Base-by-base conservation (phyloP, 257 asterid species). In the Eucommia ulmoides region DNA sequence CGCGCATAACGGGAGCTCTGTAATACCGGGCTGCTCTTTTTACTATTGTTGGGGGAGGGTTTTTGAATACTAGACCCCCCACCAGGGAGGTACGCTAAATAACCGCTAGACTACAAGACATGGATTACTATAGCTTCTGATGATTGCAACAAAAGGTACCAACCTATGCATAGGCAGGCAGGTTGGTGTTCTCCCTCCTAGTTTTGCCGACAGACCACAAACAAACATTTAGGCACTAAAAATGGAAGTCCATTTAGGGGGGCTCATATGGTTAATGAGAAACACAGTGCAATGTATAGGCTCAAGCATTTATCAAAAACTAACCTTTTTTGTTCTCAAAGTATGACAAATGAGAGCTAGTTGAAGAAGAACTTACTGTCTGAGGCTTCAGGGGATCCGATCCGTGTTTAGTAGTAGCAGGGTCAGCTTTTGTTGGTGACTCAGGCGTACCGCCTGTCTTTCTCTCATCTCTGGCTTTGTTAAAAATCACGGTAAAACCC, bases 341-440 rank as follows among this genome's bases (percentile, higher is more conserved):
- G 38, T 29, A 29, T 29, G 38, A 29, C 12, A 12, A 29, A 29
- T 7, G 22, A 23, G 41, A 53, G 29, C 19, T 17, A 33, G 53
- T 46, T 29, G 45, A 57, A 58, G 63, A 60, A 59, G 3, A 56
- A 79, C 97, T 67, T 77, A 89, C 96, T 68, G 78, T 77, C 74
- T 69, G 91, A 58, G 89, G 91, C 62, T 85, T 89, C 59, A 68
- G 67, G 49, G 93, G 81, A 65, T 80, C 81, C 49, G 45, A 74
- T 59, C 85, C 91, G 64, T 62, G 79, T 56, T 61, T 62, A 61
- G 72, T 29, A 38, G 58, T 66, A 38, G 58, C 65, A 51, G 74
- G 45, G 45, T 70, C 91, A 23, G 58, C 74, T 65, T 74, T 84
- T 55, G 83, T 8, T 16, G 96, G 94, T 54, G 97, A 85, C 65